Evolutionary conservation across 2,329 filamentous ascomycete species (phyloP).

Genomic region (Alternaria hordeiaustralica): DNA sequence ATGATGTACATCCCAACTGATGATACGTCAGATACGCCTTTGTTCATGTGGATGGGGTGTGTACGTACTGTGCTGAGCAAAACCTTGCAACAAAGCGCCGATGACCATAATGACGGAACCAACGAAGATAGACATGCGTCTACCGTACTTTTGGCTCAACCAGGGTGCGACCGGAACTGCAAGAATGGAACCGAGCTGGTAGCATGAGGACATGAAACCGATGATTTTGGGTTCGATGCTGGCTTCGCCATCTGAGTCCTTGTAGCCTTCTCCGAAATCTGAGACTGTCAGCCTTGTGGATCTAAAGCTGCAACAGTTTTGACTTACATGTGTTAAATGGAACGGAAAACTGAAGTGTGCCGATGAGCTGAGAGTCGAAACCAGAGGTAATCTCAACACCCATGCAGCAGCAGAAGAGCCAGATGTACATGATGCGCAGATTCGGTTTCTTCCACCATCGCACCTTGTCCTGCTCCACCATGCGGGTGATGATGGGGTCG

Average conservation of each 20-base stretch:
- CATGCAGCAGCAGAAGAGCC: slow-evolving; percentile 47
- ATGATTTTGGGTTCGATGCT: slow-evolving; percentile 36
- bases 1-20: slow-evolving; percentile 65
- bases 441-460: slow-evolving; percentile 54
- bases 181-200: slow-evolving; percentile 45
- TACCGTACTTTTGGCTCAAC: slow-evolving; percentile 54
- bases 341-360: slow-evolving; percentile 44
- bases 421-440: slow-evolving; percentile 48
- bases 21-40: slow-evolving; percentile 3
- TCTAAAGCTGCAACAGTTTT: too few relatives aligned
- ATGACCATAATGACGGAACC: slow-evolving; percentile 65
- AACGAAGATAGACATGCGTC: slow-evolving; percentile 63
- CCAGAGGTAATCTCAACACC: slow-evolving; percentile 50
- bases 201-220: slow-evolving; percentile 45
- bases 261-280: slow-evolving; percentile 43
- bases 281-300: slow-evolving; percentile 9
- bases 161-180: slow-evolving; percentile 44
- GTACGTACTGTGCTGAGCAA: slow-evolving; percentile 45
- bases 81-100: slow-evolving; percentile 65
- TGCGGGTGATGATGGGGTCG: slow-evolving; percentile 53
- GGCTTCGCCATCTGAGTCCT: slow-evolving; percentile 19
- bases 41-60: background rate
- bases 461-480: slow-evolving; percentile 51
- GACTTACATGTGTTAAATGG: slow-evolving; percentile 44
- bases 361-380: slow-evolving; percentile 48